Evolutionary conservation across 2,329 filamentous ascomycete genomes (phyloP).

Genomic region (Ophiocordyceps robertsii): DNA sequence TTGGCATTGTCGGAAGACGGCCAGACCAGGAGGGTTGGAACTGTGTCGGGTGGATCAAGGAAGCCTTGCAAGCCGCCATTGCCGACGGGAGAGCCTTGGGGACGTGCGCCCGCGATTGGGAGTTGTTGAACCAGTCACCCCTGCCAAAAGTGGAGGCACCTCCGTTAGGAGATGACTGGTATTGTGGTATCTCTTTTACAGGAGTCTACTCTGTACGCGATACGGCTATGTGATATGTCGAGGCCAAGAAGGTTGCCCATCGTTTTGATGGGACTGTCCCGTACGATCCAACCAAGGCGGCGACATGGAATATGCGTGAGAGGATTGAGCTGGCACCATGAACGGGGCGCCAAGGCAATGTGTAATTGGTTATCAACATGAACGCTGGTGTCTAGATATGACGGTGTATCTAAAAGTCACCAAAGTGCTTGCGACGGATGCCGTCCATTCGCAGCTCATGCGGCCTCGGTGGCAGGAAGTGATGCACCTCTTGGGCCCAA

Average conservation of each 20-base stretch:
- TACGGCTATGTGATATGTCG: conserved; percentile 1
- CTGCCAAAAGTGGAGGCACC: no score
- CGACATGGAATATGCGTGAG: not conserved
- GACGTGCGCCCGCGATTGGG: not conserved
- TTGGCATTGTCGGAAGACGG: no score
- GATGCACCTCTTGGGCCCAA: conserved; percentile 8
- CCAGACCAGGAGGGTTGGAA: not conserved
- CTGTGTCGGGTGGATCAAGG: not conserved
- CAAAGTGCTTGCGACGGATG: no score
- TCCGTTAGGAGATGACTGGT: no score
- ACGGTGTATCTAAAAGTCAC: no score
- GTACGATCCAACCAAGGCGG: not conserved
- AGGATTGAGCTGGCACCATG: not conserved
- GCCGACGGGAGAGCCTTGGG: not conserved
- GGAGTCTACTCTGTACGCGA: not conserved
- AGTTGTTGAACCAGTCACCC: no score
- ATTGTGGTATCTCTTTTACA: no score
- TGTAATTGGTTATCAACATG: not conserved
- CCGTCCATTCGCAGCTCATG: no score
- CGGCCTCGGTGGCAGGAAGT: conserved; percentile 3
- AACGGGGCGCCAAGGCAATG: not conserved
- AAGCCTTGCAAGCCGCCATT: not conserved
- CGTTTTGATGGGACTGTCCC: conserved; percentile 1
- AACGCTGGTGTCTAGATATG: no score
- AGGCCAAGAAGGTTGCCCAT: not conserved